Evolutionary conservation across 2,329 filamentous ascomycete genomes (phyloP).

Genomic region (Dothiorella sarmentorum): DNA sequence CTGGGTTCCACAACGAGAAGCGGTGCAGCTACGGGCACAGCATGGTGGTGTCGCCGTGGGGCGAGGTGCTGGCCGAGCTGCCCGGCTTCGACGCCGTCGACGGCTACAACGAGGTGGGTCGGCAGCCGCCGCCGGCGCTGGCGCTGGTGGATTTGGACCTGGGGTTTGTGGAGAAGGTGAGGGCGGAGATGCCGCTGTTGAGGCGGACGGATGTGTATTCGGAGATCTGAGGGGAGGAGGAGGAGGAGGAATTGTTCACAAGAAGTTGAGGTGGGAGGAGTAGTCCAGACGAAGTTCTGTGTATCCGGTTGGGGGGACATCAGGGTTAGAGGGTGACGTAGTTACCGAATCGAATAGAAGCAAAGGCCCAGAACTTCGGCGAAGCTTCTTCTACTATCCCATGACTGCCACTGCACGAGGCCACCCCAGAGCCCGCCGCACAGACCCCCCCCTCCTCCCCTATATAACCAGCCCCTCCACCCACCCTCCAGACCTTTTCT

Average conservation of each 20-base stretch:
- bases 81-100: slow-evolving; percentile 49
- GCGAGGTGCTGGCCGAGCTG: slow-evolving; percentile 65
- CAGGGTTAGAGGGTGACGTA: too few species aligned
- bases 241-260: neutral
- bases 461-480: too few species aligned
- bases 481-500: too few species aligned
- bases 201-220: slow-evolving; percentile 50
- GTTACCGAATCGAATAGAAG: too few species aligned
- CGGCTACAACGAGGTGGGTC: slow-evolving; percentile 31
- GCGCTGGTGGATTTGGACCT: slow-evolving; percentile 55
- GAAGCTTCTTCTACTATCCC: too few species aligned
- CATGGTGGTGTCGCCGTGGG: slow-evolving; percentile 86
- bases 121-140: slow-evolving; percentile 37
- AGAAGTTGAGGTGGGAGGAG: neutral
- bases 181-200: slow-evolving; percentile 55
- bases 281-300: too few species aligned
- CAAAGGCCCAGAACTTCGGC: too few species aligned
- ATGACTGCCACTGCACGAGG: too few species aligned
- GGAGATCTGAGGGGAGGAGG: neutral
- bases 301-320: too few species aligned
- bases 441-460: too few species aligned
- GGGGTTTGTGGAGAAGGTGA: slow-evolving; percentile 52
- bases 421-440: too few species aligned
- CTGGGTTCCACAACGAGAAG: slow-evolving; percentile 68
- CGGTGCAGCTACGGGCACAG: slow-evolving; percentile 81